Base-by-base conservation (phyloP, 768 basidiomycete species). In the Postia placenta region DNA sequence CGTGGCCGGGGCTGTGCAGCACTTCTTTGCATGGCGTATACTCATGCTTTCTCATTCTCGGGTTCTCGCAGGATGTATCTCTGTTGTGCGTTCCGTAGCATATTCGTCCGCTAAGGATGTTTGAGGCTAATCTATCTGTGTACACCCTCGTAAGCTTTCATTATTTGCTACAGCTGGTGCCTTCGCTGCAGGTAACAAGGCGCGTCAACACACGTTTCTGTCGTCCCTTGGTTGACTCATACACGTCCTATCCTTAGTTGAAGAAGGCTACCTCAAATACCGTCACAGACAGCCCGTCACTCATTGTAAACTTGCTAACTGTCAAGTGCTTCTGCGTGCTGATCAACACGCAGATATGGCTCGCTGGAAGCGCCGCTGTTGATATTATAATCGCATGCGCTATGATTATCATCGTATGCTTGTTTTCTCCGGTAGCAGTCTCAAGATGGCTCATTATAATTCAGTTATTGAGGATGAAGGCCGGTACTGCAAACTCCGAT, bases 21-120 rank as follows among this genome's bases (percentile, higher is more conserved):
- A 11, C n/a, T 52, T 22, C 48, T 55, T 42, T 28, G 43, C 43
- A 15, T 47, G 54, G 39, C 28, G 54, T 9, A 52, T 55, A 30
- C 47, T n/a, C 11, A 39, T 40, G 11, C 38, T 55, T 3, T 41
- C 47, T 15, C 15, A 24, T 37, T 49, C 50, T 11, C 24, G n/a
- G 11, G 9, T 47, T 14, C 20, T 52, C 7, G n/a, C 22, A 2
- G 50, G 33, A 4, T 30, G 44, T 5, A 49, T 55, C 33, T 2
- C 33, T 19, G 40, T 48, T 15, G 44, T 45, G 19, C 27, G 44
- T 45, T 11, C 20, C 20, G 12, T 23, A 5, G 36, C 9, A 7
- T 9, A 39, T 39, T 9, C n/a, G n/a, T 39, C 15, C 38, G 9
- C 38, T 14, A 39, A 7, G 7, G 22, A 17, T 19, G 12, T 45